These are phyloP conservation scores for Bassia scoparia DNA, from an alignment of 148 eudicot genomes.

Conservation along the genomic window DNA sequence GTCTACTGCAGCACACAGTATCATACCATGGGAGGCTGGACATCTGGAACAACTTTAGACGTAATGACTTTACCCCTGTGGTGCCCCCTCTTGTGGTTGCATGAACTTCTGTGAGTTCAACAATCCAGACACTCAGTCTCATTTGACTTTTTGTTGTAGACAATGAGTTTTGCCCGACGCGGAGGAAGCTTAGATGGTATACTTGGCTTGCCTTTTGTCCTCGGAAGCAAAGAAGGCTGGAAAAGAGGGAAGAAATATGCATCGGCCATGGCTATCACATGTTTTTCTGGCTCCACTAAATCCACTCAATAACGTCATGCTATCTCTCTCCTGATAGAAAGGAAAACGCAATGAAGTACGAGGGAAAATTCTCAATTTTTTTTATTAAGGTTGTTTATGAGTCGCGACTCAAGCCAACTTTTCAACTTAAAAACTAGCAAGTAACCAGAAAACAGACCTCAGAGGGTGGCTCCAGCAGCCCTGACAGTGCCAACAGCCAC, in stretches of 20 bases:
- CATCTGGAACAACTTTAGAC: constrained; percentile 59
- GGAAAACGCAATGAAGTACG: neutral
- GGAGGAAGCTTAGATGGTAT: constrained; percentile 83
- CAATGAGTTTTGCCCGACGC: constrained; percentile 66
- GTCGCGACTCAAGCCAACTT: neutral
- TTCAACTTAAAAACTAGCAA: neutral
- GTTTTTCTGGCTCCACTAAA: constrained; percentile 66
- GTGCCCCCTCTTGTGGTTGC: constrained; percentile 86
- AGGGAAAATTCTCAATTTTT: neutral
- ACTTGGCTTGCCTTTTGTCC: constrained; percentile 58
- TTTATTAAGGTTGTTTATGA: neutral
- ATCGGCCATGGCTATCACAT: constrained; percentile 82
- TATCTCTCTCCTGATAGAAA: constrained; percentile 56
- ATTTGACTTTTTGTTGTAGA: constrained; percentile 67
- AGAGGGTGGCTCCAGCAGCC: constrained; percentile 88
- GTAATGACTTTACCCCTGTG: constrained; percentile 84
- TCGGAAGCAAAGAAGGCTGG: constrained; percentile 66
- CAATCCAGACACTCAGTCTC: constrained; percentile 80
- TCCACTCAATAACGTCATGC: constrained; percentile 90
- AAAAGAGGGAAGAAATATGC: constrained; percentile 87
- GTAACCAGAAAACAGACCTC: constrained; percentile 42
- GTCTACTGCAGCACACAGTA: neutral
- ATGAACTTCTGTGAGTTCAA: constrained; percentile 72
- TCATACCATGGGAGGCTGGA: constrained; percentile 93
- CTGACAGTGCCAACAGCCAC: constrained; percentile 87